These are phyloP conservation scores for Arthrobotrys entomopaga DNA, from an alignment of 2,329 filamentous ascomycete species.

Conservation along the genomic window DNA sequence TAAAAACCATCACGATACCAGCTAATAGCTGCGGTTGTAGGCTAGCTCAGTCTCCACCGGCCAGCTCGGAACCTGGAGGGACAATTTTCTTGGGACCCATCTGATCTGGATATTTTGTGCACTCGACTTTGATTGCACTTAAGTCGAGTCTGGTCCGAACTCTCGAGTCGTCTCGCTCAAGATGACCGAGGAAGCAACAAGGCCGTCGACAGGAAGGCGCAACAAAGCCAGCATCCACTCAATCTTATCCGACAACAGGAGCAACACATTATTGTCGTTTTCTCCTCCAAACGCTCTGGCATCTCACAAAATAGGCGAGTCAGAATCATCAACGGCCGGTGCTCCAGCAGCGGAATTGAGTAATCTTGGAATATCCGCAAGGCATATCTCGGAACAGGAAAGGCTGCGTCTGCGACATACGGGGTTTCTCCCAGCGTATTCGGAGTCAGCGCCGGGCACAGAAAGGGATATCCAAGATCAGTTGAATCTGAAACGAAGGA, in stretches of 20 bases:
- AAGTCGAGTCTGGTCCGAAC: slow-evolving; percentile 49
- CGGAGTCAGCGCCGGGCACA: slow-evolving; percentile 24
- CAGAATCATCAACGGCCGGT: slow-evolving; percentile 5
- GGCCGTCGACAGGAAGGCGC: slow-evolving; percentile 43
- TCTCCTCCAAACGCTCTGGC: slow-evolving; percentile 13
- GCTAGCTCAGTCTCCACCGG: slow-evolving; percentile 39
- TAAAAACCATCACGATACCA: slow-evolving; percentile 52
- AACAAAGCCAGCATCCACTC: slow-evolving; percentile 51
- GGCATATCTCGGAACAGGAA: slow-evolving; percentile 50
- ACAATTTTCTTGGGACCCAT: slow-evolving; percentile 12
- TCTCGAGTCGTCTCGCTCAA: slow-evolving; percentile 20
- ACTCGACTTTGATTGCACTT: slow-evolving; percentile 37
- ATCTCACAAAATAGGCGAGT: slow-evolving; percentile 42
- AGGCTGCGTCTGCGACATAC: slow-evolving; percentile 38
- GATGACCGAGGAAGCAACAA: slow-evolving; percentile 53
- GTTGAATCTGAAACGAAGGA: slow-evolving; percentile 45
- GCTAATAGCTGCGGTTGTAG: slow-evolving; percentile 38
- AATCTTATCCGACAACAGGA: slow-evolving; percentile 47
- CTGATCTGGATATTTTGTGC: slow-evolving; percentile 19
- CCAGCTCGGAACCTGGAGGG: slow-evolving; percentile 50
- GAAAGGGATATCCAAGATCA: slow-evolving; percentile 47
- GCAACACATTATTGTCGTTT: slow-evolving; percentile 45
- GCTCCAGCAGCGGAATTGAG: slow-evolving; percentile 24
- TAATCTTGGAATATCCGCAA: slow-evolving; percentile 32
- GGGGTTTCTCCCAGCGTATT: slow-evolving; percentile 30